A percentile compares a stretch with the other conserved stretches of the same genome.
Evolutionary conservation across 2,329 filamentous ascomycete species (phyloP).

Genomic region (Sarocladiaceae sp.): DNA sequence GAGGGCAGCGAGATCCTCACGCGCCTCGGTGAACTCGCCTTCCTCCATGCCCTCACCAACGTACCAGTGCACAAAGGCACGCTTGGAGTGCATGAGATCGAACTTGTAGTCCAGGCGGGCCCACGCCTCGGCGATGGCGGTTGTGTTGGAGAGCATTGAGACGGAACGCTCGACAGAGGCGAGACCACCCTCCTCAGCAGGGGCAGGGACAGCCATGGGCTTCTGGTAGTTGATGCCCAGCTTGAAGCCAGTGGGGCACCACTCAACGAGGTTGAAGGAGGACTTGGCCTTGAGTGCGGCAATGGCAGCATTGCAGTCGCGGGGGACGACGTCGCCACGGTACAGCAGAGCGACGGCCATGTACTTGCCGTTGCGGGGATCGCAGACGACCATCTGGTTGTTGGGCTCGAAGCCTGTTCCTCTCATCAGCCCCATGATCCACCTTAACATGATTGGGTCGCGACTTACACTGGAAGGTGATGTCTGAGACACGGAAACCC

Average conservation of each 20-base stretch:
- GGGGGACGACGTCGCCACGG: conserved; percentile 64
- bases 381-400: conserved; percentile 74
- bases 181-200: conserved; percentile 50
- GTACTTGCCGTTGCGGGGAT: conserved; percentile 69
- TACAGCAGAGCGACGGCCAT: conserved; percentile 69
- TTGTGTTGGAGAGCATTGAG: conserved; percentile 70
- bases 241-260: conserved; percentile 73
- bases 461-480: conserved; percentile 64
- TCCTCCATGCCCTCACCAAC: conserved; percentile 91
- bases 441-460: conserved; percentile 5
- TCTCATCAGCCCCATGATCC: background rate
- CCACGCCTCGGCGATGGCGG: conserved; percentile 68
- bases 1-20: conserved; percentile 77
- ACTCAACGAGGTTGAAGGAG: conserved; percentile 68
- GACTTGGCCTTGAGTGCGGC: conserved; percentile 63
- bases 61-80: conserved; percentile 72
- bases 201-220: conserved; percentile 51
- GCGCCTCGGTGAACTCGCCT: conserved; percentile 81
- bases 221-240: conserved; percentile 70
- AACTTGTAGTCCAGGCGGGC: conserved; percentile 68
- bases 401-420: conserved; percentile 63
- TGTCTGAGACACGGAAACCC: conserved; percentile 78
- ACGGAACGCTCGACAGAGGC: conserved; percentile 57
- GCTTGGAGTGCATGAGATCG: conserved; percentile 74
- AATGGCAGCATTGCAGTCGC: conserved; percentile 62